A percentile compares a stretch with the other conserved stretches of the same genome.
These are phyloP conservation scores for Ganoderma sp. DNA, from an alignment of 1,284 basidiomycete genomes.

Conservation along the genomic window DNA sequence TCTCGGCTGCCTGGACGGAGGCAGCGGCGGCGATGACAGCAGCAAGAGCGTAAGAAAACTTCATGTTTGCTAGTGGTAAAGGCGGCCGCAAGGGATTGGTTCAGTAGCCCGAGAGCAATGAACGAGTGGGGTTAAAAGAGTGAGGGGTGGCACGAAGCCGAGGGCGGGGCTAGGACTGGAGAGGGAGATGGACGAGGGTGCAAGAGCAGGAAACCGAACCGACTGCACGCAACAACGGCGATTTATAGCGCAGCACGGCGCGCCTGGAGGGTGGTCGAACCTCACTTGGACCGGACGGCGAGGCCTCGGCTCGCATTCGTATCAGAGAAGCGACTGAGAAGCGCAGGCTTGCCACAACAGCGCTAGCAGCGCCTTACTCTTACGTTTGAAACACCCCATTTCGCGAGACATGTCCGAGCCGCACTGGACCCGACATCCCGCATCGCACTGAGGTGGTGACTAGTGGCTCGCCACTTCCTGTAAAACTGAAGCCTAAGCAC, in stretches of 20 bases:
- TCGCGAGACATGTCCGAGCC: background rate
- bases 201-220: constrained; percentile 18
- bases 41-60: constrained; percentile 48
- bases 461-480: background rate
- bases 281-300: background rate
- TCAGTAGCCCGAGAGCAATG: constrained; percentile 21
- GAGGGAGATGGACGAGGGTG: constrained; percentile 9
- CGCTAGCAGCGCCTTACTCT: constrained; percentile 18
- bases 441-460: background rate
- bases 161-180: background rate
- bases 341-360: background rate
- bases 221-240: background rate
- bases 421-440: background rate
- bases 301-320: constrained; percentile 23
- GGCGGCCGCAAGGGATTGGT: constrained; percentile 23
- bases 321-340: constrained; percentile 21
- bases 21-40: constrained; percentile 48
- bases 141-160: constrained; percentile 26
- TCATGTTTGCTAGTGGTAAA: constrained; percentile 46
- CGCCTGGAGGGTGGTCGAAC: background rate
- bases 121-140: constrained; percentile 25
- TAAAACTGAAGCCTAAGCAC: background rate
- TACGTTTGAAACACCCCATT: constrained; percentile 23
- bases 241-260: constrained; percentile 18
- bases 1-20: constrained; percentile 51